A percentile compares a stretch with the other conserved stretches of the same genome.
Evolutionary conservation across 2,329 filamentous ascomycete genomes (phyloP).

Genomic region (Alternaria novae-zelandiae): DNA sequence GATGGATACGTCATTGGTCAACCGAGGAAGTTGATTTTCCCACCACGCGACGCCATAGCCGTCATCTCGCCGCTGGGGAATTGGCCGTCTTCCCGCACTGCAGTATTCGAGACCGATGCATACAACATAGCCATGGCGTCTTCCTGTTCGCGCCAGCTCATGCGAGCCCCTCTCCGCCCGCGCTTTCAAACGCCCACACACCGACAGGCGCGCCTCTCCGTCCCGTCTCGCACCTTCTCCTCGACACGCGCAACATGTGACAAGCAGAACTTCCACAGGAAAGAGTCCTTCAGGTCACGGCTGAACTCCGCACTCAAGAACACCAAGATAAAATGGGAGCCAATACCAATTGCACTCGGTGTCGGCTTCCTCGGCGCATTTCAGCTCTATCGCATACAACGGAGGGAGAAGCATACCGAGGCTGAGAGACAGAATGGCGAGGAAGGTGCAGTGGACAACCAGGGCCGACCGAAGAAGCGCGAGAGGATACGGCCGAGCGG

Average conservation of each 20-base stretch:
- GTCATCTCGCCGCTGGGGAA: constrained; percentile 10
- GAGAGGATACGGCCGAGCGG: constrained; percentile 78
- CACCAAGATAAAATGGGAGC: constrained; percentile 83
- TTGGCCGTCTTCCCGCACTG: background rate
- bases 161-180: constrained; percentile 25
- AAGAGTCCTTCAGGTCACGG: constrained; percentile 63
- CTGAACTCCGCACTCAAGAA: constrained; percentile 64
- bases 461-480: constrained; percentile 58
- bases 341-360: constrained; percentile 85
- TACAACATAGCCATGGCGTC: constrained; percentile 37
- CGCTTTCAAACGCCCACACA: constrained; percentile 16
- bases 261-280: constrained; percentile 51
- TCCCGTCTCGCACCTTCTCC: constrained; percentile 40
- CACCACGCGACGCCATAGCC: constrained; percentile 21
- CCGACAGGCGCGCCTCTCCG: constrained; percentile 22
- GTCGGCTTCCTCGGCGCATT: constrained; percentile 82
- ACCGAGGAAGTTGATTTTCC: constrained; percentile 23
- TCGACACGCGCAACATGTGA: constrained; percentile 51
- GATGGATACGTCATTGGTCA: constrained; percentile 36
- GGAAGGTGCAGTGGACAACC: constrained; percentile 48
- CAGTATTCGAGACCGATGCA: background rate
- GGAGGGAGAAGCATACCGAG: constrained; percentile 54
- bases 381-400: constrained; percentile 79
- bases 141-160: constrained; percentile 34
- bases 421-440: constrained; percentile 54